Evolutionary conservation across 495 filamentous ascomycete species (phyloP), one percentile per base, ranked within the genome.

Genomic region (Penicillium atrosanguineum): DNA sequence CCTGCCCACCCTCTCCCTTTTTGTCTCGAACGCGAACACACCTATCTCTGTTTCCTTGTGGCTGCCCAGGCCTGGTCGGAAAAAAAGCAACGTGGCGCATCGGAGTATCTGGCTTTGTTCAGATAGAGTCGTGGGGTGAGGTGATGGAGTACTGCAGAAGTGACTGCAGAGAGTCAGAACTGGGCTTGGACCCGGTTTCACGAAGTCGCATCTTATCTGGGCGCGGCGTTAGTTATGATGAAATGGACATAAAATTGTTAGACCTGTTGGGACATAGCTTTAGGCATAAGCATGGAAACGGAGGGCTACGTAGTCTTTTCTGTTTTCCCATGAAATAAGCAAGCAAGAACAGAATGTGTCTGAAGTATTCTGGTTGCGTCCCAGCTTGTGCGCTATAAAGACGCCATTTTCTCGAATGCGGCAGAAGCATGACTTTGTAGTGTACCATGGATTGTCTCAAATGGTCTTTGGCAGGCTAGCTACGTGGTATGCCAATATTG

Each of bases 231-330:
- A 68, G 62, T 69, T 60, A 71, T 67, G 69, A 72, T 62, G 62
- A 65, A 69, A 68, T 71, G 67, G 64, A 71, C 62, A 69, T 71
- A 68, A 60, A 62, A 58, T 55, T 56, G 59, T 54, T 65, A 65
- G 52, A 59, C 44, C 23, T 23, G 23, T 23, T 23, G 23, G 23
- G 23, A 23, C 23, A 23, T 23, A 23, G 2, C 5, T 23, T 5
- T 23, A 23, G 23, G 23, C 23, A 23, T 23, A 2, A 23, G 2
- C 23, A 23, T 23, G 23, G 23, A 23, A 23, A 5, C 23, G 23
- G 23, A 23, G 2, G 23, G 23, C 23, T 23, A 23, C 23, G 23
- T 23, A 23, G 23, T 23, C 23, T 23, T 23, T 5, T 23, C 23
- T 23, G 23, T 23, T 23, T 23, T n/a, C n/a, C n/a, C 23, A 23